A percentile compares a stretch with the other conserved stretches of the same genome.
phyloP scores from a whole-genome alignment of 2,329 filamentous ascomycete species.

The Amauroascus verrucosus region DNA sequence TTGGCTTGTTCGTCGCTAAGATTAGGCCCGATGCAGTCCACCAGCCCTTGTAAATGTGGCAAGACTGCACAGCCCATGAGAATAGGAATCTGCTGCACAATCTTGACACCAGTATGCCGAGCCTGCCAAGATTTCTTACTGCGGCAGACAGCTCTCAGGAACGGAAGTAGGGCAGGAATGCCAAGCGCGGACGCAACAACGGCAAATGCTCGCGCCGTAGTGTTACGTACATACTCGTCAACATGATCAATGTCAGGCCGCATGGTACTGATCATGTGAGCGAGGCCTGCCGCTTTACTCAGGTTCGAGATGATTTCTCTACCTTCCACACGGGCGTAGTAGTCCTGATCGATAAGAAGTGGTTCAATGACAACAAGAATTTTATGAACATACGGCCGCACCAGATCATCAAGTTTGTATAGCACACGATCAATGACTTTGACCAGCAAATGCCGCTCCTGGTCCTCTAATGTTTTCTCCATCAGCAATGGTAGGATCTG shows the following conservation, averaged over 20 bases:
- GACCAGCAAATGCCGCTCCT: constrained; percentile 93
- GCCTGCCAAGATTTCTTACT: constrained; percentile 99
- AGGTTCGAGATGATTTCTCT: constrained; percentile 98
- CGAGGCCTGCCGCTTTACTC: constrained; percentile 88
- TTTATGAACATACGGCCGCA: constrained; percentile 94
- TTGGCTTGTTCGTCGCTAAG: constrained; percentile 97
- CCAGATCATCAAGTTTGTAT: constrained; percentile 95
- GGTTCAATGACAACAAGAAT: constrained; percentile 98
- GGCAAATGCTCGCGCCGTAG: constrained; percentile 90
- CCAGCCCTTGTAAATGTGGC: constrained; percentile 87
- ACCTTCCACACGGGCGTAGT: constrained; percentile 95
- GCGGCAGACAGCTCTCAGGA: constrained; percentile 87
- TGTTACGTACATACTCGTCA: constrained; percentile 97
- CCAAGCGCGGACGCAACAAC: constrained; percentile 93
- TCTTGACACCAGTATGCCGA: constrained; percentile 95
- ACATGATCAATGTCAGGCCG: constrained; percentile 96
- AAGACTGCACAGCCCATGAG: constrained; percentile 96
- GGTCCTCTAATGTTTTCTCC: constrained; percentile 96
- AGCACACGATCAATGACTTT: constrained; percentile 98
- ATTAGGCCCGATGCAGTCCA: constrained; percentile 93
- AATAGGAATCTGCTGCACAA: constrained; percentile 97
- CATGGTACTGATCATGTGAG: constrained; percentile 99
- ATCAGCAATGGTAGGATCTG: constrained; percentile 94
- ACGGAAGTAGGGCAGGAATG: constrained; percentile 88
- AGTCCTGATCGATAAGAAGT: constrained; percentile 97